A percentile compares a stretch with the other conserved stretches of the same genome.
Evolutionary conservation across 163 green algal genomes (phyloP).

Genomic region (Chloroidium sp.): DNA sequence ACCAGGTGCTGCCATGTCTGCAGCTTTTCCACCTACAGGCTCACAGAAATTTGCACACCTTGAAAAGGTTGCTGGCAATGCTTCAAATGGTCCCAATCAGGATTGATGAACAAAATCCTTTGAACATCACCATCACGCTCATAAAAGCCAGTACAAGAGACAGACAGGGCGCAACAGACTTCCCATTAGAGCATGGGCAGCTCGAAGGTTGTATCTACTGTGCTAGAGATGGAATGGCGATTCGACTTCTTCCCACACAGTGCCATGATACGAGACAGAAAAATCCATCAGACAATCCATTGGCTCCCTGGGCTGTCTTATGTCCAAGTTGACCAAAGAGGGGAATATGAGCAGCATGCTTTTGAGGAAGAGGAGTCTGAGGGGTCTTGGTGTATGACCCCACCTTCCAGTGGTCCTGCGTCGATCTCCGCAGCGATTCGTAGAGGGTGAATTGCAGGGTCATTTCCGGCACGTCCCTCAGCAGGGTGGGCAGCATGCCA

Average conservation of each 20-base stretch:
- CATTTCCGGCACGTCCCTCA: constrained; percentile 68
- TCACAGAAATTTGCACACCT: not conserved
- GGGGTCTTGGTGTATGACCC: not conserved
- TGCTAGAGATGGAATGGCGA: too few relatives aligned
- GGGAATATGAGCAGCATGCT: not conserved
- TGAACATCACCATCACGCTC: not conserved
- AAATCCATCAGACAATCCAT: not conserved
- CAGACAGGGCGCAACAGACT: not conserved
- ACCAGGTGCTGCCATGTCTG: constrained; percentile 54
- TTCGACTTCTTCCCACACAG: too few relatives aligned
- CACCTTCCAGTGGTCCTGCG: not conserved
- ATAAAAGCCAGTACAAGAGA: not conserved
- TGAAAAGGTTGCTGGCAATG: not conserved
- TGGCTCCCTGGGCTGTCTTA: not conserved
- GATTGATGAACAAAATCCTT: not conserved
- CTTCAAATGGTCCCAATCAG: not conserved
- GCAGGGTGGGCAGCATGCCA: constrained; percentile 59
- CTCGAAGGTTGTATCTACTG: not conserved
- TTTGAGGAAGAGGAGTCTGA: not conserved
- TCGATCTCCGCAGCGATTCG: constrained; percentile 16
- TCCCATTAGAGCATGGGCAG: not conserved
- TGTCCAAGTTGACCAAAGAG: not conserved
- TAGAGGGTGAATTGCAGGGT: constrained; percentile 64
- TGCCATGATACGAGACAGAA: too few relatives aligned
- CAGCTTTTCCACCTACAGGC: constrained; percentile 10